phyloP scores from a whole-genome alignment of 2,329 filamentous ascomycete species.

The Aspergillus caelatus region DNA sequence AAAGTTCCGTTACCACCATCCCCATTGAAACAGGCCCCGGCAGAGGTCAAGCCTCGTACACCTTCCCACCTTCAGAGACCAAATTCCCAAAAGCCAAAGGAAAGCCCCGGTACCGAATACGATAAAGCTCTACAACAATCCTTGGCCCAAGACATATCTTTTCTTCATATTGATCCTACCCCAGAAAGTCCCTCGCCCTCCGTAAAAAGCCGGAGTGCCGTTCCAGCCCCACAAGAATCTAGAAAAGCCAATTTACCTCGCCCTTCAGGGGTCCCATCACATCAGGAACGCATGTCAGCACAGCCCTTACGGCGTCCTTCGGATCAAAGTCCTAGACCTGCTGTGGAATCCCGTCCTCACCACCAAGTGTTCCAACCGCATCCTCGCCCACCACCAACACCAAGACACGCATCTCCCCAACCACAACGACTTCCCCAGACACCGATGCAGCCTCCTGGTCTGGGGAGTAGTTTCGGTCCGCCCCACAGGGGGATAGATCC shows the following conservation, averaged over 20 bases:
- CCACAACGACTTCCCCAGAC: slow-evolving; percentile 16
- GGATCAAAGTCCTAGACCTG: slow-evolving; percentile 16
- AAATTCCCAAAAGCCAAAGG: slow-evolving; percentile 31
- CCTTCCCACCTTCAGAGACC: slow-evolving; percentile 51
- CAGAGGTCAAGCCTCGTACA: slow-evolving; percentile 54
- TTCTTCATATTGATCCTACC: slow-evolving; percentile 40
- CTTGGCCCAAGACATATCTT: slow-evolving; percentile 44
- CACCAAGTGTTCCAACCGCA: slow-evolving; percentile 16
- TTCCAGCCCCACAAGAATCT: slow-evolving; percentile 16
- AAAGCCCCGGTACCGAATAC: slow-evolving; percentile 44
- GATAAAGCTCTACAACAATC: slow-evolving; percentile 46
- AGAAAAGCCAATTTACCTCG: slow-evolving; percentile 33
- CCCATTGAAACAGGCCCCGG: slow-evolving; percentile 56
- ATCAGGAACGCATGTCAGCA: slow-evolving; percentile 29
- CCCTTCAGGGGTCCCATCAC: slow-evolving; percentile 37
- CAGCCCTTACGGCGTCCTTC: slow-evolving; percentile 23
- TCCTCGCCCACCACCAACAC: slow-evolving; percentile 45
- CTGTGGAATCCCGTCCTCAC: slow-evolving; percentile 13
- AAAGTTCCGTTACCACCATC: slow-evolving; percentile 65
- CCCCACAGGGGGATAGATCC: slow-evolving; percentile 15
- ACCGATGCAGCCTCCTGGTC: slow-evolving; percentile 12
- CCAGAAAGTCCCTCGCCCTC: slow-evolving; percentile 22
- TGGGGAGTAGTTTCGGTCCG: slow-evolving; percentile 10
- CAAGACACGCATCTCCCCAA: slow-evolving; percentile 59
- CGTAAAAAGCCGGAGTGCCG: slow-evolving; percentile 14